phyloP scores from a whole-genome alignment of 805 yeast species.

The Blastobotrys robertii region DNA sequence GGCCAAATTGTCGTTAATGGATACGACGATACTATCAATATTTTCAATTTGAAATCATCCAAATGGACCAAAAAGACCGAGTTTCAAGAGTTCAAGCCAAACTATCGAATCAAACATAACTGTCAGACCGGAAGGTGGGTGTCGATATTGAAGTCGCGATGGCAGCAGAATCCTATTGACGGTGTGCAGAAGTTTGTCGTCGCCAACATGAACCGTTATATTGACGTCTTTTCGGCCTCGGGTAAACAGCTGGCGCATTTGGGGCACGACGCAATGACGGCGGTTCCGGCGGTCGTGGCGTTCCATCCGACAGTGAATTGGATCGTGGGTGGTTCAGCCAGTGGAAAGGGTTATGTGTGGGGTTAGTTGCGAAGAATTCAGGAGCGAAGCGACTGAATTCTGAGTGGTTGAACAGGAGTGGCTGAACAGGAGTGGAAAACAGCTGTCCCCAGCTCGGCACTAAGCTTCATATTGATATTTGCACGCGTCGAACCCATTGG shows the following conservation, averaged over 20 bases:
- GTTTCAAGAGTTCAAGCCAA: slow-evolving; percentile 41
- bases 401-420: no score
- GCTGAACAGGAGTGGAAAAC: no score
- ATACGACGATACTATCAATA: slow-evolving; percentile 72
- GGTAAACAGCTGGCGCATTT: slow-evolving; percentile 77
- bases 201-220: slow-evolving; percentile 83
- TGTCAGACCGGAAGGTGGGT: slow-evolving; percentile 99
- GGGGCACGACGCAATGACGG: slow-evolving; percentile 53
- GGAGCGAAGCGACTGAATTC: neutral
- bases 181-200: slow-evolving; percentile 75
- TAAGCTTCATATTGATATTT: no score
- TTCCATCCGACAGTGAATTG: slow-evolving; percentile 84
- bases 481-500: no score
- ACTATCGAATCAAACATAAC: slow-evolving; percentile 64
- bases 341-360: slow-evolving; percentile 75
- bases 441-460: no score
- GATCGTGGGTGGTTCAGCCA: slow-evolving; percentile 90
- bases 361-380: slow-evolving; percentile 12
- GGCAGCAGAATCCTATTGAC: slow-evolving; percentile 71
- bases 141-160: slow-evolving; percentile 74
- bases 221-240: slow-evolving; percentile 69
- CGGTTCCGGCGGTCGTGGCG: slow-evolving; percentile 84
- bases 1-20: slow-evolving; percentile 80
- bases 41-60: slow-evolving; percentile 46
- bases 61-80: slow-evolving; percentile 14